Base-by-base conservation (phyloP, 2,329 filamentous ascomycete genomes). In the Epichloe sibirici region DNA sequence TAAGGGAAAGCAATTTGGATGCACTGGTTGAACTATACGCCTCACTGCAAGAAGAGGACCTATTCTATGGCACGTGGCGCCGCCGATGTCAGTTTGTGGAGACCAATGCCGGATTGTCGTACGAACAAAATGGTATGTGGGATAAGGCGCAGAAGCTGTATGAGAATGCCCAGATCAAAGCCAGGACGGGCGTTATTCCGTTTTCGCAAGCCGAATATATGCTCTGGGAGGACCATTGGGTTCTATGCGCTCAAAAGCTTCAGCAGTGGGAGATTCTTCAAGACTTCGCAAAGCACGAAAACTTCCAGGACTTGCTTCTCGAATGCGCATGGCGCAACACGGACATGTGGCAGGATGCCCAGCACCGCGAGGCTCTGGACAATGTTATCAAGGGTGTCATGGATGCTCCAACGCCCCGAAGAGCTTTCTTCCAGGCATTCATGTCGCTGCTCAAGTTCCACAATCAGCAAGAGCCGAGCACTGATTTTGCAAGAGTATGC, bases 141-240 rank as follows among this genome's bases (percentile, higher is more conserved):
- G 93, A 98, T 62, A 97, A 97, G 70, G 90, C 94, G 1, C 94
- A 98, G 70, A 87, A 88, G 63, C 85, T 96, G 73, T 98, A 97
- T 67, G 93, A 99, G 68, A 85, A 85, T 52, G 93, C 94, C 0
- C 94, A 98, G 68, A 89, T 98, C 66, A 98, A 97, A 68, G 93
- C 94, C 45, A 82, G 94, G 46, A 97, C 91, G 0, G 93, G 90
- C 49, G 88, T 91, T n/a, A 82, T 97, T 56, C 91, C 93, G 0
- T 97, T 96, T 68, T 95, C 91, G 1, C 88, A 94, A 61, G 90
- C 85, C 35, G 93, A 99, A 69, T 99, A 99, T 69, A 96, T 95
- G 81, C 79, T 99, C 1, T 99, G 93, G 93, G 93, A 99, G 69
- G 93, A 99, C 64, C 94, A 98, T 62, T 99, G 93, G 93, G 85